phyloP scores from a whole-genome alignment of 164 flowering plant genomes.

The Vitis cinerea region DNA sequence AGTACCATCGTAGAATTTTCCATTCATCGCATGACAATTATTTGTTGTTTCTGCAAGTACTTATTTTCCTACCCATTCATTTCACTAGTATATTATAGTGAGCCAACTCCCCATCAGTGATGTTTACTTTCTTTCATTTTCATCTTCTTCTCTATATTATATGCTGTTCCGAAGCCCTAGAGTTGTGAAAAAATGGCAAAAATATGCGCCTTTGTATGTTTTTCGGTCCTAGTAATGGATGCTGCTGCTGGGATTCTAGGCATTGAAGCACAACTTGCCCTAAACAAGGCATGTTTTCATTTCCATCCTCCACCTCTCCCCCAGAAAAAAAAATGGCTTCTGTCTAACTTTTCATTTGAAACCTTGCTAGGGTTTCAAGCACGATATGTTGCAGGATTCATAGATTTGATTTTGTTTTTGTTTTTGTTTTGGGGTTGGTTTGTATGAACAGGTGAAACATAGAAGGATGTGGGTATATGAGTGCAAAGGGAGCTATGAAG shows the following conservation, averaged over 20 bases:
- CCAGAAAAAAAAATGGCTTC: no score
- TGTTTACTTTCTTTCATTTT: no score
- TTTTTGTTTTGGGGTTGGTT: background rate
- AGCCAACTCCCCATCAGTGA: no score
- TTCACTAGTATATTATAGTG: no score
- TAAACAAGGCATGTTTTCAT: constrained; percentile 1
- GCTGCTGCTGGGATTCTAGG: constrained; percentile 6
- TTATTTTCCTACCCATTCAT: no score
- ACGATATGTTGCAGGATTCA: background rate
- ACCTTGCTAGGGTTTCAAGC: background rate
- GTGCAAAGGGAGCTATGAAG: background rate
- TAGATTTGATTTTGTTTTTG: background rate
- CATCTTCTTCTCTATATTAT: background rate
- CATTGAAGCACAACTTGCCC: constrained; percentile 4
- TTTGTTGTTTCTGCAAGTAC: no score
- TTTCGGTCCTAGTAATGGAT: background rate
- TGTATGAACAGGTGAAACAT: background rate
- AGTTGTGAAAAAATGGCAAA: constrained; percentile 1
- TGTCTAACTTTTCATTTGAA: no score
- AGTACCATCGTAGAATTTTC: no score
- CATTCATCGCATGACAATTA: no score
- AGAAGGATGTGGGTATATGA: background rate
- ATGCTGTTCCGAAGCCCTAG: background rate
- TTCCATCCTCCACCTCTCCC: background rate
- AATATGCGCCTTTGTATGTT: background rate